phyloP scores from a whole-genome alignment of 1,284 basidiomycete species.

The Tetrapyrgos nigripes region DNA sequence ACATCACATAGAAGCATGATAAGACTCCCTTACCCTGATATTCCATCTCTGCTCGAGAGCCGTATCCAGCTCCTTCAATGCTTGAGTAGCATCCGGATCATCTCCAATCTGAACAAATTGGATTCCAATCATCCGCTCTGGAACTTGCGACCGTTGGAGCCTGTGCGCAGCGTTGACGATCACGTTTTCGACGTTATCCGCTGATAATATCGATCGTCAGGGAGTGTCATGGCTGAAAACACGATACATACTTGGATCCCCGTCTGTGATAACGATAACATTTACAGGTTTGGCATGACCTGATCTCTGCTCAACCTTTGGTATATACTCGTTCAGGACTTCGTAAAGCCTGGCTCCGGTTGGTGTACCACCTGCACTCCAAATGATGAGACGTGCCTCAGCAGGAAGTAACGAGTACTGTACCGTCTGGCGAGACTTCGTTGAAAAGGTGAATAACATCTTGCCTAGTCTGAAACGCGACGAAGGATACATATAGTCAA shows the following conservation, averaged over 20 bases:
- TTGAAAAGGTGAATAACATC: slow-evolving; percentile 33
- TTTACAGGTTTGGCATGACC: slow-evolving; percentile 49
- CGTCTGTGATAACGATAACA: slow-evolving; percentile 41
- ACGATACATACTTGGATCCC: slow-evolving; percentile 45
- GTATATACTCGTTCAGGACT: slow-evolving; percentile 47
- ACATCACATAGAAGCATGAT: not conserved
- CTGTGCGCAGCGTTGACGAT: slow-evolving; percentile 56
- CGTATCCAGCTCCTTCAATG: slow-evolving; percentile 52
- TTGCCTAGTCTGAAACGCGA: slow-evolving; percentile 14
- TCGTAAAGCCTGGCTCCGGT: slow-evolving; percentile 46
- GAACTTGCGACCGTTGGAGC: slow-evolving; percentile 46
- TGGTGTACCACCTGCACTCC: slow-evolving; percentile 45
- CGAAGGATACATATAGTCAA: too few species aligned
- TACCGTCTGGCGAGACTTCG: slow-evolving; percentile 35
- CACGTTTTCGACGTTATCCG: slow-evolving; percentile 55
- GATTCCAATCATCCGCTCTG: slow-evolving; percentile 48
- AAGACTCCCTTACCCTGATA: slow-evolving; percentile 45
- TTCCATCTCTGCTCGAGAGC: slow-evolving; percentile 42
- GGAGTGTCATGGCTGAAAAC: not conserved
- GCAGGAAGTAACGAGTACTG: not conserved
- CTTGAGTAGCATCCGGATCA: slow-evolving; percentile 48
- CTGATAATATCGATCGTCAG: slow-evolving; percentile 38
- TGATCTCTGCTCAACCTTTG: slow-evolving; percentile 39
- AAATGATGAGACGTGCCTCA: not conserved
- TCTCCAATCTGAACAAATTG: slow-evolving; percentile 61